phyloP scores from a whole-genome alignment of 2,329 filamentous ascomycete genomes.

The Botryotinia calthae region DNA sequence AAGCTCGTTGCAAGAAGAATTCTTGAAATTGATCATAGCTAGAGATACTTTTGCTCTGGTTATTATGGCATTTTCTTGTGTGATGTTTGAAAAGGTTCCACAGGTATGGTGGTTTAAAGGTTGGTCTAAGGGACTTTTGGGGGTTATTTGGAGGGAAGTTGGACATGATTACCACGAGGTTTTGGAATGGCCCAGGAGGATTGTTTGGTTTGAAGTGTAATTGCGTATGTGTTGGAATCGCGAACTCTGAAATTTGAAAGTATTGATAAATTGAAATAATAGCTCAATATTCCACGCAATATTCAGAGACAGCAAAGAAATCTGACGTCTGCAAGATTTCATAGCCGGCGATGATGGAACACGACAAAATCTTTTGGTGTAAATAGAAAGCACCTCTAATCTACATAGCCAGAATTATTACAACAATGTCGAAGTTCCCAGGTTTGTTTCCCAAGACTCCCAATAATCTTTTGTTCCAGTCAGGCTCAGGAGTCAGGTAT shows the following conservation, averaged over 20 bases:
- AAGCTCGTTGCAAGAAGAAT: neutral
- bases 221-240: neutral
- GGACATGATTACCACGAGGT: neutral
- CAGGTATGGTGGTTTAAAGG: neutral
- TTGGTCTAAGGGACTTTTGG: neutral
- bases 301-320: neutral
- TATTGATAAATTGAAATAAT: neutral
- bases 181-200: neutral
- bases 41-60: neutral
- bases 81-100: neutral
- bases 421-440: neutral
- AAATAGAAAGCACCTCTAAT: neutral
- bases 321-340: neutral
- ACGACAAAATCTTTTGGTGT: neutral
- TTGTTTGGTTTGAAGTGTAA: neutral
- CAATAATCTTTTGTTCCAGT: neutral
- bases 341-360: neutral
- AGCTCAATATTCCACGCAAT: neutral
- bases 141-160: neutral
- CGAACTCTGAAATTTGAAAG: neutral
- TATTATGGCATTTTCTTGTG: neutral
- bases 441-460: neutral
- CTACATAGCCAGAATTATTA: neutral
- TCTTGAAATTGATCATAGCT: neutral
- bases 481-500: neutral